These are phyloP conservation scores for Fomitopsis pulvina DNA, from an alignment of 768 basidiomycete genomes.

Conservation along the genomic window DNA sequence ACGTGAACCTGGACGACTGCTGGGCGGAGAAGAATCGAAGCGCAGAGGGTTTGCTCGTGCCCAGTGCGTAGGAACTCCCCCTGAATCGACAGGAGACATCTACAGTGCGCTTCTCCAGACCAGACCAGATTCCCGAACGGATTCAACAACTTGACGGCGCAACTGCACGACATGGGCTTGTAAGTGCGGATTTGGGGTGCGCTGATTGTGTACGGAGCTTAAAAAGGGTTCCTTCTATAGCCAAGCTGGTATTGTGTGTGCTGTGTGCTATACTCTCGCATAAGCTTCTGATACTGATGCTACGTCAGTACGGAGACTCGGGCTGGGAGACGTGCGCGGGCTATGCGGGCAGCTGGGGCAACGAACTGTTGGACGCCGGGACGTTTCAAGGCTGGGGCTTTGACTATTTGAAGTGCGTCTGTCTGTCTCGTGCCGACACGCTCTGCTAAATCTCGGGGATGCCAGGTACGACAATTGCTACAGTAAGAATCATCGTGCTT, in stretches of 20 bases:
- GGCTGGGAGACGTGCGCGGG: constrained; percentile 65
- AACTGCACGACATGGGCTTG: constrained; percentile 52
- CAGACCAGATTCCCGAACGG: constrained; percentile 47
- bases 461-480: constrained; percentile 47
- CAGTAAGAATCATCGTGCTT: constrained; percentile 31
- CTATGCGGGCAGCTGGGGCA: constrained; percentile 59
- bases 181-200: constrained; percentile 24
- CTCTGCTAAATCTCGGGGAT: background rate
- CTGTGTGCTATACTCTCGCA: background rate
- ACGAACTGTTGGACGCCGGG: constrained; percentile 53
- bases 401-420: constrained; percentile 52
- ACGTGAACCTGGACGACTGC: constrained; percentile 63
- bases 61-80: constrained; percentile 32
- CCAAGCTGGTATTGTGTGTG: constrained; percentile 55
- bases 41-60: constrained; percentile 44
- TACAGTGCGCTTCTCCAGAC: no score
- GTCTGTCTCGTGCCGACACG: background rate
- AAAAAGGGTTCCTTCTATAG: constrained; percentile 24
- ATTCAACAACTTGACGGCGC: constrained; percentile 50
- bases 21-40: constrained; percentile 54
- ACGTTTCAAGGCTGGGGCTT: constrained; percentile 61
- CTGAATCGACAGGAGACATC: background rate
- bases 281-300: background rate
- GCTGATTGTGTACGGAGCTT: background rate
- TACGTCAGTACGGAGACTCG: constrained; percentile 51